phyloP scores from a whole-genome alignment of 192 early-diverging fungal genomes.

The Linnemannia hyalina region DNA sequence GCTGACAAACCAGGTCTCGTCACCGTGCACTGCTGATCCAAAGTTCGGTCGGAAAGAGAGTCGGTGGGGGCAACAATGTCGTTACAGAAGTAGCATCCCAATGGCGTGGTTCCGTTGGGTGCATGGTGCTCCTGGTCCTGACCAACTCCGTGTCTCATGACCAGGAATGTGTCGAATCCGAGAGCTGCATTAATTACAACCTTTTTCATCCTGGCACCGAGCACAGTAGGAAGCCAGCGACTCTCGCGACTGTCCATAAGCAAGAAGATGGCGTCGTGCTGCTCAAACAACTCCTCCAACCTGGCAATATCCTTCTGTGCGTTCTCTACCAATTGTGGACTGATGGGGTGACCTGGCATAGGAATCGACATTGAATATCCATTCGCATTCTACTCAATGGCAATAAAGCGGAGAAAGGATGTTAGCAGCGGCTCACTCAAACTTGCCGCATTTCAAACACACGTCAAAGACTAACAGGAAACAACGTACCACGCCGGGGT shows the following conservation, averaged over 20 bases:
- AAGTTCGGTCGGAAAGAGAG: slow-evolving; percentile 91
- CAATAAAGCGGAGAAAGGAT: background rate
- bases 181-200: slow-evolving; percentile 94
- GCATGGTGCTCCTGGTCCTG: slow-evolving; percentile 25
- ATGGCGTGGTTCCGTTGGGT: slow-evolving; percentile 27
- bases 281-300: slow-evolving; percentile 74
- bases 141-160: slow-evolving; percentile 93
- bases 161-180: slow-evolving; percentile 96
- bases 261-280: slow-evolving; percentile 90
- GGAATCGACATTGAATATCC: slow-evolving; percentile 86
- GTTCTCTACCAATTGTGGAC: slow-evolving; percentile 53
- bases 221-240: slow-evolving; percentile 94
- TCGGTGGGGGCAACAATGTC: slow-evolving; percentile 97
- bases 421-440: background rate
- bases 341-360: slow-evolving; percentile 94
- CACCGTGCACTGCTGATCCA: slow-evolving; percentile 99
- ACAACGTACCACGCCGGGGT: slow-evolving; percentile 82
- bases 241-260: slow-evolving; percentile 96
- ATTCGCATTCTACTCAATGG: slow-evolving; percentile 65
- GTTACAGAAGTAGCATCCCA: slow-evolving; percentile 99
- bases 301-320: slow-evolving; percentile 59
- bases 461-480: background rate
- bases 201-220: slow-evolving; percentile 80
- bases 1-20: slow-evolving; percentile 95
- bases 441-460: background rate